A percentile compares a stretch with the other conserved stretches of the same genome.
These are phyloP conservation scores for Globisporangium abappressorium DNA, from an alignment of 352 stramenopile genomes.

Conservation along the genomic window DNA sequence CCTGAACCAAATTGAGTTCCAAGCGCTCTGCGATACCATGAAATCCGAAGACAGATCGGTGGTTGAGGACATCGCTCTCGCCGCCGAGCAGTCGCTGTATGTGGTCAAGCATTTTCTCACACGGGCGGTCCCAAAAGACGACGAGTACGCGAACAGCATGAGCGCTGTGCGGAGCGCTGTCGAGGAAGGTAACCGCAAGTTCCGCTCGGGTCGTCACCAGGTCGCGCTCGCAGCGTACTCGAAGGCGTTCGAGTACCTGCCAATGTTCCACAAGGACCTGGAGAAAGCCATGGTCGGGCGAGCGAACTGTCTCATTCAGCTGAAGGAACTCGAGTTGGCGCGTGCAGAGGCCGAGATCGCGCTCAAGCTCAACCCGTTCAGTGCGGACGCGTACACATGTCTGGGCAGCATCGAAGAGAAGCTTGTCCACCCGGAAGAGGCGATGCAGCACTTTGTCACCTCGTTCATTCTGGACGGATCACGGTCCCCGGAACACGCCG, in stretches of 20 bases:
- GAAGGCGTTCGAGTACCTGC: conserved; percentile 55
- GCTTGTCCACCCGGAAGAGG: conserved; percentile 36
- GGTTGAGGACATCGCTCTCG: conserved; percentile 26
- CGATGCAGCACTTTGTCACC: conserved; percentile 83
- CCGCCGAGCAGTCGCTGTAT: conserved; percentile 52
- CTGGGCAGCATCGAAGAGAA: conserved; percentile 67
- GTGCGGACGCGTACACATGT: conserved; percentile 62
- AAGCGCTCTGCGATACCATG: conserved; percentile 70
- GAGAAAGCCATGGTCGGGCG: conserved; percentile 55
- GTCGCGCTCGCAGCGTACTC: conserved; percentile 59
- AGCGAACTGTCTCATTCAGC: conserved; percentile 56
- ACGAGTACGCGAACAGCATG: conserved; percentile 45
- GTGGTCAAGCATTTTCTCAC: conserved; percentile 70
- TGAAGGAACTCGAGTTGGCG: conserved; percentile 39
- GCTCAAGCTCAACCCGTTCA: conserved; percentile 68
- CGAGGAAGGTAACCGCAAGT: conserved; percentile 58
- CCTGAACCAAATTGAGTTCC: conserved; percentile 69
- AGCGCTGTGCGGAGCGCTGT: conserved; percentile 45
- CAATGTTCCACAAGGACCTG: conserved; percentile 64
- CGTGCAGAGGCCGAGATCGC: conserved; percentile 43
- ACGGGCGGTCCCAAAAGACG: conserved; percentile 47
- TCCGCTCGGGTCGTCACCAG: conserved; percentile 44
- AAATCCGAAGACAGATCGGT: conserved; percentile 27
- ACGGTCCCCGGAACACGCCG: conserved; percentile 59
- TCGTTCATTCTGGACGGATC: conserved; percentile 83